Evolutionary conservation across 345 rosid species (phyloP).

Genomic region (Salix udensis): DNA sequence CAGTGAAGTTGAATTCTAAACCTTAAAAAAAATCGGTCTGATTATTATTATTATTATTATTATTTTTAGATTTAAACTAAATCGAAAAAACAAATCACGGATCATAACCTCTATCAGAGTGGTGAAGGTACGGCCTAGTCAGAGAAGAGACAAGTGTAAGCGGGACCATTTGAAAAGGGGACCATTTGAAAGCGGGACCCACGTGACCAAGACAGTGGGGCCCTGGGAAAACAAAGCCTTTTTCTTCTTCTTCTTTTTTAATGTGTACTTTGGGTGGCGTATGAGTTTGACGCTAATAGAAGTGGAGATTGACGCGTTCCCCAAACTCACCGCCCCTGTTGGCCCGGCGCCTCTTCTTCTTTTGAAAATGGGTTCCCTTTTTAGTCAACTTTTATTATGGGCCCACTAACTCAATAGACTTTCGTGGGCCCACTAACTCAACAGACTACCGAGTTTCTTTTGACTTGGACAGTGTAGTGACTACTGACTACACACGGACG

Average conservation of each 20-base stretch:
- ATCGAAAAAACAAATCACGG: no score
- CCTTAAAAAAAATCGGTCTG: no score
- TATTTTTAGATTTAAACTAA: no score
- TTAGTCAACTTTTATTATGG: constrained; percentile 31
- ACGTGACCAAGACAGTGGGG: constrained; percentile 1
- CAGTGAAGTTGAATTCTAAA: no score
- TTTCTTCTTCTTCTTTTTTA: neutral
- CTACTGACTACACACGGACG: no score
- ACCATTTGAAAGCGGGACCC: constrained; percentile 13
- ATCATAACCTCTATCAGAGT: neutral
- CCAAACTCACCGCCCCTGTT: constrained; percentile 25
- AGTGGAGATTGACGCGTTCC: constrained; percentile 40
- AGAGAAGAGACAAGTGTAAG: neutral
- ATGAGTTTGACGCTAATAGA: neutral
- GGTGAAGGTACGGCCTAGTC: neutral
- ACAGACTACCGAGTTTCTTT: neutral
- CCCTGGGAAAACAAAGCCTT: neutral
- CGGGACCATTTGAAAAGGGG: neutral
- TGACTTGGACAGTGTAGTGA: no score
- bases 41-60: no score
- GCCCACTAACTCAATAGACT: neutral
- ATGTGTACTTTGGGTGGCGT: neutral
- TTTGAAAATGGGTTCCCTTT: constrained; percentile 18
- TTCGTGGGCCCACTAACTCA: neutral
- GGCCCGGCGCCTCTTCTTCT: constrained; percentile 27